Evolutionary conservation across 371 early-diverging fungal species (phyloP).

Genomic region (Massospora cicadina): DNA sequence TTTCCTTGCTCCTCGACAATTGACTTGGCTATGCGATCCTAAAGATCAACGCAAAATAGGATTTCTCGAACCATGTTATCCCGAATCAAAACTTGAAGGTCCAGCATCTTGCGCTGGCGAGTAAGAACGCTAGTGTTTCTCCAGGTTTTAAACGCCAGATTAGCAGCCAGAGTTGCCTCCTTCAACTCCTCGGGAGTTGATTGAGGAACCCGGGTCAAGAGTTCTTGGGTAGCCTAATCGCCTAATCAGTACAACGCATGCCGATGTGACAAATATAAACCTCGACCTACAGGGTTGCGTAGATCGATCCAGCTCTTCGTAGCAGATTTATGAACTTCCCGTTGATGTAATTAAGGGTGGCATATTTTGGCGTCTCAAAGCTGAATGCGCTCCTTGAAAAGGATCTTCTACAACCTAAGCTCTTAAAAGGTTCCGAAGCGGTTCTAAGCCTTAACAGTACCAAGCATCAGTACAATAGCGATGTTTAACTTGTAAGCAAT

Average conservation of each 20-base stretch:
- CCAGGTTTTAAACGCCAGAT: slow-evolving; percentile 77
- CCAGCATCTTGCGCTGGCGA: slow-evolving; percentile 81
- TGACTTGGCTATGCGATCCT: slow-evolving; percentile 62
- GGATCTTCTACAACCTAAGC: neutral
- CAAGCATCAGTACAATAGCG: neutral
- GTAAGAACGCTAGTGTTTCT: slow-evolving; percentile 62
- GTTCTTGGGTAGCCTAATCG: slow-evolving; percentile 76
- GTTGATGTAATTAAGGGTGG: slow-evolving; percentile 63
- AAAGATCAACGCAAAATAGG: neutral
- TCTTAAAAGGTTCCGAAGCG: neutral
- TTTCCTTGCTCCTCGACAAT: slow-evolving; percentile 91
- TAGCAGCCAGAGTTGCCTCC: slow-evolving; percentile 57
- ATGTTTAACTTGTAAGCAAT: too few relatives aligned
- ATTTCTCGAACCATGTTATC: slow-evolving; percentile 32
- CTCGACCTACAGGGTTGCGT: slow-evolving; percentile 59
- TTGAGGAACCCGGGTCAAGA: slow-evolving; percentile 79
- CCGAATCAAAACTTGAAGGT: slow-evolving; percentile 73
- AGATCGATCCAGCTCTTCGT: slow-evolving; percentile 77
- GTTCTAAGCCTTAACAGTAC: neutral
- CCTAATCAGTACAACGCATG: neutral
- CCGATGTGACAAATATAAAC: neutral
- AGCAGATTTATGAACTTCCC: slow-evolving; percentile 81
- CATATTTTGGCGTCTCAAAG: slow-evolving; percentile 7
- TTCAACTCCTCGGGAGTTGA: slow-evolving; percentile 70
- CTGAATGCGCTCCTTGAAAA: neutral